phyloP scores from a whole-genome alignment of 2,329 filamentous ascomycete genomes.

The Monosporascus sp. region DNA sequence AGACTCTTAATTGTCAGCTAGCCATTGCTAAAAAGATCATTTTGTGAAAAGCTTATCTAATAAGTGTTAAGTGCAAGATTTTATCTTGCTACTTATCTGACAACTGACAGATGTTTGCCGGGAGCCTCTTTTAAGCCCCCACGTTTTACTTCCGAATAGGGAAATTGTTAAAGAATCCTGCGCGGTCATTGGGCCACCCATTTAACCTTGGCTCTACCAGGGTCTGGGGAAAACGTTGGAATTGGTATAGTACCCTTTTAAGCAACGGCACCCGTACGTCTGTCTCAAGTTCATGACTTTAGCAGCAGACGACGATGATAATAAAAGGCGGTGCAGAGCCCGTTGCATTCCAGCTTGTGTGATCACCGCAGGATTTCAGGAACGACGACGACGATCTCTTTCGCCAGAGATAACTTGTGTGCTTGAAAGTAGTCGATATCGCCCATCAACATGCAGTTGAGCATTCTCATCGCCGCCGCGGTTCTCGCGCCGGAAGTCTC shows the following conservation, averaged over 20 bases:
- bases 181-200: background rate
- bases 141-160: background rate
- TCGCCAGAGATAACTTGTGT: no score
- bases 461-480: constrained; percentile 8
- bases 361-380: background rate
- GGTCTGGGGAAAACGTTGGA: background rate
- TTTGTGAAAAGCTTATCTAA: no score
- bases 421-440: no score
- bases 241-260: background rate
- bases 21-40: no score
- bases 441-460: constrained; percentile 8
- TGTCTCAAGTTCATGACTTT: background rate
- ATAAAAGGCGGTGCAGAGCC: background rate
- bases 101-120: no score
- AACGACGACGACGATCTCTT: background rate
- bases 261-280: background rate
- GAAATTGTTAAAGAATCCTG: background rate
- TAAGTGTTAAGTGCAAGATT: no score
- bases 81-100: no score
- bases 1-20: no score
- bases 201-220: background rate
- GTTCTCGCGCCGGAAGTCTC: constrained; percentile 13
- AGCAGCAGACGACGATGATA: background rate
- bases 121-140: background rate
- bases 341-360: background rate